phyloP scores from a whole-genome alignment of 306 rosid genomes.

The Begonia loranthoides region DNA sequence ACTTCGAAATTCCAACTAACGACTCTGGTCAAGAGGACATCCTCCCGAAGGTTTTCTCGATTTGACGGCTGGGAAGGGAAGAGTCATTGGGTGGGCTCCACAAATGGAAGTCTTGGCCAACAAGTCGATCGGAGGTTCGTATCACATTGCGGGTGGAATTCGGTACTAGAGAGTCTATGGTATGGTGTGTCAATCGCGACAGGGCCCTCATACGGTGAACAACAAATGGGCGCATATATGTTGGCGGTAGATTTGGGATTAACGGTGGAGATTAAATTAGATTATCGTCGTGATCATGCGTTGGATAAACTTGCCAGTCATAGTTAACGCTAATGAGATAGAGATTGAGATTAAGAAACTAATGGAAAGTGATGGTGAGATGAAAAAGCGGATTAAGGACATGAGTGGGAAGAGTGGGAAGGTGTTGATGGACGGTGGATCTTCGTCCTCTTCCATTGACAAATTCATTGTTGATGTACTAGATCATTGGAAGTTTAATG shows the following conservation, averaged over 20 bases:
- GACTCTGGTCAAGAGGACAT: neutral
- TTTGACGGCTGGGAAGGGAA: neutral
- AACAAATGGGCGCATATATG: conserved; percentile 7
- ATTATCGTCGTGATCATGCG: too few species aligned
- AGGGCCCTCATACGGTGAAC: conserved; percentile 17
- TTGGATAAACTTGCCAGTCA: too few species aligned
- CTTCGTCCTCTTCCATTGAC: conserved; percentile 4
- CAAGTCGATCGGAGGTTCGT: conserved; percentile 9
- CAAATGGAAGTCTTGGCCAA: conserved; percentile 9
- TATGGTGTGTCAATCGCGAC: conserved; percentile 9
- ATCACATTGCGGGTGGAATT: conserved; percentile 25
- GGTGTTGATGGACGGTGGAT: conserved; percentile 9
- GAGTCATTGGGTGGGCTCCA: conserved; percentile 14
- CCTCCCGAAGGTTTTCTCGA: conserved; percentile 14
- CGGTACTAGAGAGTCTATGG: conserved; percentile 12
- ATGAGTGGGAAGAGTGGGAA: conserved; percentile 10
- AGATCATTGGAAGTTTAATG: too few species aligned
- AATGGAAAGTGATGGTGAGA: conserved; percentile 18
- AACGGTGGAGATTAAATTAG: conserved; percentile 11
- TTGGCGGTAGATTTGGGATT: conserved; percentile 8
- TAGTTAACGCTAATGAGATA: conserved; percentile 17
- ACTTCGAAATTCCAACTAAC: conserved; percentile 6
- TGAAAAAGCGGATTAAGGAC: conserved; percentile 12
- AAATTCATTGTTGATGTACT: too few species aligned
- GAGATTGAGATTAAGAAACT: conserved; percentile 22